Conservation (phyloP, 75 land plant species). For the Sequoiadendron giganteum region DNA sequence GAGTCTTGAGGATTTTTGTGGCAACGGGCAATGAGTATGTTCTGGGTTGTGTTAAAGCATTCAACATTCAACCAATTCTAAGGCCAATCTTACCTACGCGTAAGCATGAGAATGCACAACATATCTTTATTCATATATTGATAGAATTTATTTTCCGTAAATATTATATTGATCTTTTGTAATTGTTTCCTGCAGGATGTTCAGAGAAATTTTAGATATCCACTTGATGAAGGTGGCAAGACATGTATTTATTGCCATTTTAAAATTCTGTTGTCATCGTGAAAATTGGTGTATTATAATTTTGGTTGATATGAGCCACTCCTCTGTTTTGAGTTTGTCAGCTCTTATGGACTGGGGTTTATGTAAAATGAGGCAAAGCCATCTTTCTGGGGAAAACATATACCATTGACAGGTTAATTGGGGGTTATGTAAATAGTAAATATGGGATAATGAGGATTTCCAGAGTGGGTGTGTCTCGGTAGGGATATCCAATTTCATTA, state of each 20-base stretch:
- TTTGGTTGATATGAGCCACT: not conserved
- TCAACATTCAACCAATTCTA: conserved; percentile 51
- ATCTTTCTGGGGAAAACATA: not conserved
- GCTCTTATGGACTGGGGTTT: not conserved
- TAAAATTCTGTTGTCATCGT: not conserved
- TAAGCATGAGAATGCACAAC: conserved; percentile 17
- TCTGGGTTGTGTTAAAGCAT: conserved; percentile 37
- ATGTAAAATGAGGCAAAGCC: not conserved
- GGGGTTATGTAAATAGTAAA: not conserved
- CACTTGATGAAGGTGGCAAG: not conserved
- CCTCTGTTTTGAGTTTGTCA: not conserved
- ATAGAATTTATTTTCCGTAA: not conserved
- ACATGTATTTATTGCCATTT: not conserved
- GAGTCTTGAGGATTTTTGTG: conserved; percentile 63
- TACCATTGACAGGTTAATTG: not conserved
- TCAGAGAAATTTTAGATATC: conserved; percentile 25
- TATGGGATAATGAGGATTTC: not conserved
- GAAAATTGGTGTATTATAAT: not conserved
- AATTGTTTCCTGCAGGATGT: conserved; percentile 27
- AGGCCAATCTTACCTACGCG: conserved; percentile 71
- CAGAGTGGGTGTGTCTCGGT: not conserved
- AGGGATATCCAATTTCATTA: not conserved
- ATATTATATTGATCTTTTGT: not conserved
- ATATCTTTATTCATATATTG: not conserved
- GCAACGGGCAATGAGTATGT: conserved; percentile 76